Evolutionary conservation across 768 basidiomycete species (phyloP), one percentile per base, ranked within the genome.

Genomic region (Amanita fuliginea): DNA sequence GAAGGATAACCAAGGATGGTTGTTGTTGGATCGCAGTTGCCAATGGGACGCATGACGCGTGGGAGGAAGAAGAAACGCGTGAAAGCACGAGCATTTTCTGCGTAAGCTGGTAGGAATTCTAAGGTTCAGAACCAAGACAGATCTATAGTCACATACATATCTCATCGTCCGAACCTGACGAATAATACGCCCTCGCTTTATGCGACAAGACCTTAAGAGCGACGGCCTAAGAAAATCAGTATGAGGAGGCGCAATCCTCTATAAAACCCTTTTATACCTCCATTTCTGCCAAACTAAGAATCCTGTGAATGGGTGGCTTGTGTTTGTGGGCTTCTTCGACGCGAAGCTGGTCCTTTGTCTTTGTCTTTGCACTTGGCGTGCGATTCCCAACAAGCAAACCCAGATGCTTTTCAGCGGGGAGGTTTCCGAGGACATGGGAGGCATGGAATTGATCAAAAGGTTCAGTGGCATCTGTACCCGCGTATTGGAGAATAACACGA

Each of bases 381-480:
- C 62, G 48, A 24, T 62, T 58, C 5, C 67, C 58, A 37, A 78
- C 75, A 24, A 95, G 67, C 3, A 69, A 59, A 1, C 91, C 91
- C 9, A 93, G 70, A 61, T 86, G 83, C 59, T 83, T 87, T 22
- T 82, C 78, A 13, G 68, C 64, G 8, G 81, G 75, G 16, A 91
- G 71, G 60, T 83, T 75, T 64, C 78, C 80, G 45, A 95, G 75
- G 16, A 87, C 81, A 55, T 86, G 83, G 21, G 83, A 78, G 3
- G 93, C 82, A 64, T 97, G 94, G 37, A 96, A 88, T 4, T 86
- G 85, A 53, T 84, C 75, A 59, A 83, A 88, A 3, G 69, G 83
- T 5, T 65, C 64, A 0, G 86, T 88, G n/a, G 89, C 90, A 61
- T 93, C 93, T 53, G 73, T 76, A 7, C 94, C 94, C 7, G 79